These are phyloP conservation scores for Fusarium buxicola DNA, from an alignment of 2,329 filamentous ascomycete species.

Conservation along the genomic window DNA sequence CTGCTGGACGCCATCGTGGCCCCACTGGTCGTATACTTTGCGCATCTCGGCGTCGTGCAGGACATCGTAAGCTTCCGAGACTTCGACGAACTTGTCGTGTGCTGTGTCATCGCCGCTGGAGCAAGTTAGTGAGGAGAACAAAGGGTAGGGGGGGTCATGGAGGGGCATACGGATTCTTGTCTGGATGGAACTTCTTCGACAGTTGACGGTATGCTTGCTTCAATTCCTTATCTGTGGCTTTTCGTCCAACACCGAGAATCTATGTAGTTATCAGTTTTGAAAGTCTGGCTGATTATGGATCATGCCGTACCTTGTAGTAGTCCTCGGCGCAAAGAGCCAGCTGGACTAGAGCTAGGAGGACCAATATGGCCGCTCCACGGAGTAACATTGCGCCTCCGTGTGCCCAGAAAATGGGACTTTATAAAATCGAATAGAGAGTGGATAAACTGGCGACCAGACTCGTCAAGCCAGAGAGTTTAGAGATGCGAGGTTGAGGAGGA, in stretches of 20 bases:
- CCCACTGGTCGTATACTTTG: constrained; percentile 93
- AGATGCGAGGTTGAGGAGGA: constrained; percentile 12
- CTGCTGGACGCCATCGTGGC: constrained; percentile 89
- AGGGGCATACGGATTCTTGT: constrained; percentile 89
- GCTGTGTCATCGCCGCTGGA: constrained; percentile 80
- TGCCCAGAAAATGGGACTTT: constrained; percentile 29
- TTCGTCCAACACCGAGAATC: constrained; percentile 82
- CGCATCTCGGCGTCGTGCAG: constrained; percentile 84
- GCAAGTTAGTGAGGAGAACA: constrained; percentile 1
- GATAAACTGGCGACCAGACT: constrained; percentile 9
- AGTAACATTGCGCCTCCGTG: constrained; percentile 61
- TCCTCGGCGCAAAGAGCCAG: constrained; percentile 73
- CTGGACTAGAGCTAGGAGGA: constrained; percentile 66
- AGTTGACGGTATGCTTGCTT: constrained; percentile 93
- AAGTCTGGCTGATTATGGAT: background rate
- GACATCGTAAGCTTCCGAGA: constrained; percentile 95
- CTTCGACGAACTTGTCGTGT: constrained; percentile 90
- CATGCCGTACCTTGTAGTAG: constrained; percentile 76
- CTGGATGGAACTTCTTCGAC: constrained; percentile 96
- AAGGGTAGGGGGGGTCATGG: constrained; percentile 6
- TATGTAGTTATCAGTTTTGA: constrained; percentile 50
- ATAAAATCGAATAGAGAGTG: background rate
- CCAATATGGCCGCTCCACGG: constrained; percentile 59
- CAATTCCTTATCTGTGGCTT: constrained; percentile 86
- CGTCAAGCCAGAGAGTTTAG: constrained; percentile 7